These are phyloP conservation scores for Immersiella caudata DNA, from an alignment of 495 filamentous ascomycete species.

Conservation along the genomic window DNA sequence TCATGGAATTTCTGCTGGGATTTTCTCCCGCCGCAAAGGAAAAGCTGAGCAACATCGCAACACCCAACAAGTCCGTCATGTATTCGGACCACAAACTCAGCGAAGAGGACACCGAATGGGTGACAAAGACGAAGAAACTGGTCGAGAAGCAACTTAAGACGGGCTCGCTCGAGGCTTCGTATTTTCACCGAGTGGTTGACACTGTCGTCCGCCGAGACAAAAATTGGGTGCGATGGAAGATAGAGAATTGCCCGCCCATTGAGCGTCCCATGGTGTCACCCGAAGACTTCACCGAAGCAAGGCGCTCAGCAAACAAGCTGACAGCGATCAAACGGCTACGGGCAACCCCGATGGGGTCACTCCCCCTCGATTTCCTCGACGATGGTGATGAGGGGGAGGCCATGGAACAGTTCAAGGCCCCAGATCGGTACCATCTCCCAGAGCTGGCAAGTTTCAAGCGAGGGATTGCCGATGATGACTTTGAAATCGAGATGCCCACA, in stretches of 20 bases:
- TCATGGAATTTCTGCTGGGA: slow-evolving; percentile 89
- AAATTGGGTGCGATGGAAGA: slow-evolving; percentile 98
- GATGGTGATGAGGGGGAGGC: slow-evolving; percentile 55
- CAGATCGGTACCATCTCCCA: slow-evolving; percentile 49
- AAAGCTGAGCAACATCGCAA: slow-evolving; percentile 66
- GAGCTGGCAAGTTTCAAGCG: slow-evolving; percentile 52
- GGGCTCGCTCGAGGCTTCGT: slow-evolving; percentile 67
- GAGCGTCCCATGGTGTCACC: slow-evolving; percentile 69
- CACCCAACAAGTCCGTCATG: slow-evolving; percentile 79
- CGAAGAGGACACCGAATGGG: slow-evolving; percentile 89
- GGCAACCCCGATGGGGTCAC: slow-evolving; percentile 66
- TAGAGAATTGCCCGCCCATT: slow-evolving; percentile 87
- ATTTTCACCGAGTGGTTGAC: slow-evolving; percentile 95
- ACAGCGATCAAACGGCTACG: slow-evolving; percentile 69
- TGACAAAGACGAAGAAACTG: slow-evolving; percentile 64
- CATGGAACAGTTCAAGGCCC: slow-evolving; percentile 53
- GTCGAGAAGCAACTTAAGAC: slow-evolving; percentile 83
- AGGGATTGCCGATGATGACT: slow-evolving; percentile 68
- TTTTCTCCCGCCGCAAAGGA: slow-evolving; percentile 81
- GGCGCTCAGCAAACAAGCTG: slow-evolving; percentile 61
- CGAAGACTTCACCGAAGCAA: slow-evolving; percentile 66
- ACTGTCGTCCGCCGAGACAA: slow-evolving; percentile 93
- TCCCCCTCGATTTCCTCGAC: slow-evolving; percentile 76
- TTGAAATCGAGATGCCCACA: slow-evolving; percentile 80
- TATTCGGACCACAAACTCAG: slow-evolving; percentile 72